phyloP scores from a whole-genome alignment of 2,329 filamentous ascomycete genomes.

The Dothistroma septosporum region DNA sequence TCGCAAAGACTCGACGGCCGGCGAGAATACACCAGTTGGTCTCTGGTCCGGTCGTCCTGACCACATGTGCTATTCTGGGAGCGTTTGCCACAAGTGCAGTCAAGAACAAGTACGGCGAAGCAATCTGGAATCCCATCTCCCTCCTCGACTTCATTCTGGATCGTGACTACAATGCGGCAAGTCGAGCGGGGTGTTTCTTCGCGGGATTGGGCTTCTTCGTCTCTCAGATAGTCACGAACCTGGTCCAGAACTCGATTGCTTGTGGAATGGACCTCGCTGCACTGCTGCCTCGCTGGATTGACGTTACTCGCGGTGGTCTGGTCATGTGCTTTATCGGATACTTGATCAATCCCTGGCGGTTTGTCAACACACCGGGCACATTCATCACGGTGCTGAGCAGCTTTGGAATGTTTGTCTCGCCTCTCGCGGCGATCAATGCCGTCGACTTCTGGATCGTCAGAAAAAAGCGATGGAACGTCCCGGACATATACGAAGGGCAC shows the following conservation, averaged over 20 bases:
- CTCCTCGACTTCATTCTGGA: slow-evolving; percentile 20
- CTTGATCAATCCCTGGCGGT: slow-evolving; percentile 26
- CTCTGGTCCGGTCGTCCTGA: neutral
- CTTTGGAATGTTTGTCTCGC: slow-evolving; percentile 30
- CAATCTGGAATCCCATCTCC: slow-evolving; percentile 26
- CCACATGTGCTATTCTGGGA: neutral
- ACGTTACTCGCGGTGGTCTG: slow-evolving; percentile 22
- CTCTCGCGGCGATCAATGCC: slow-evolving; percentile 23
- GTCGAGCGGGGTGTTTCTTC: slow-evolving; percentile 30
- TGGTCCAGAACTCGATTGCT: slow-evolving; percentile 27
- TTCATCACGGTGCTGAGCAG: slow-evolving; percentile 30
- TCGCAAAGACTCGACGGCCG: neutral
- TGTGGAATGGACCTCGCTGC: slow-evolving; percentile 31
- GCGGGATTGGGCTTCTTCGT: slow-evolving; percentile 28
- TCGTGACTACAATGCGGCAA: slow-evolving; percentile 19
- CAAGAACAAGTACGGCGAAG: slow-evolving; percentile 15
- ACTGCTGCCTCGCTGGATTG: slow-evolving; percentile 23
- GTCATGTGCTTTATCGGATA: slow-evolving; percentile 26
- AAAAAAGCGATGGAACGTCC: slow-evolving; percentile 24
- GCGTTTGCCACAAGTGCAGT: slow-evolving; percentile 20
- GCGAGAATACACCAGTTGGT: neutral
- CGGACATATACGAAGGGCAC: slow-evolving; percentile 23
- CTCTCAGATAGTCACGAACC: slow-evolving; percentile 25
- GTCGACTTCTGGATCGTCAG: slow-evolving; percentile 31
- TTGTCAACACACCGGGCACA: slow-evolving; percentile 22